A percentile compares a stretch with the other conserved stretches of the same genome.
phyloP scores from a whole-genome alignment of 192 early-diverging fungal species.

The Backusella tuberculispora region DNA sequence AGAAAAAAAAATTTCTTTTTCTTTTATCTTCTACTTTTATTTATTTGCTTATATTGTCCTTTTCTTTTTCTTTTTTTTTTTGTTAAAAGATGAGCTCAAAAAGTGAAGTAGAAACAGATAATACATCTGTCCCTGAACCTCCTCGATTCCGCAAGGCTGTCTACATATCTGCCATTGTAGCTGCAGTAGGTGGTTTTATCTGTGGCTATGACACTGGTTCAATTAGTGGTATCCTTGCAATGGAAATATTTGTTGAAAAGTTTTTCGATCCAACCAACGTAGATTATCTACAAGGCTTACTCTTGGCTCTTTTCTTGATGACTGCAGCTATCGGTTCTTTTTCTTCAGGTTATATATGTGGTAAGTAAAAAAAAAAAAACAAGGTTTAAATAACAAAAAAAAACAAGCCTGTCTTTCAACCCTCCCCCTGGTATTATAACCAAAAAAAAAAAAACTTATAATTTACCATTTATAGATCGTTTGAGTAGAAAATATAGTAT shows the following conservation, averaged over 20 bases:
- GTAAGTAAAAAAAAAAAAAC: too few species aligned
- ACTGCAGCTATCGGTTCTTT: slow-evolving; percentile 41
- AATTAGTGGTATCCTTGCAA: slow-evolving; percentile 30
- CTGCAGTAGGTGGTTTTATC: slow-evolving; percentile 38
- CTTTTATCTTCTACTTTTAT: too few species aligned
- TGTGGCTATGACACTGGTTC: slow-evolving; percentile 42
- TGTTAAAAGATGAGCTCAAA: not conserved
- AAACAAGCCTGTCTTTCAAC: too few species aligned
- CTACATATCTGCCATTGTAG: slow-evolving; percentile 34
- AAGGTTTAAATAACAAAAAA: too few species aligned
- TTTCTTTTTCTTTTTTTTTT: not conserved
- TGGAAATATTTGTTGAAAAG: slow-evolving; percentile 16
- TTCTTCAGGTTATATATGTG: slow-evolving; percentile 33
- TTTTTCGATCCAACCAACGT: slow-evolving; percentile 25
- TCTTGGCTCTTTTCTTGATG: slow-evolving; percentile 38
- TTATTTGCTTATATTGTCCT: not conserved
- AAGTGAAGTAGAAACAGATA: not conserved
- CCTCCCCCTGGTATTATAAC: not conserved
- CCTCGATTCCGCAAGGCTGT: slow-evolving; percentile 36
- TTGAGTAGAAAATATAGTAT: slow-evolving; percentile 73
- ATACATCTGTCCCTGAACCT: not conserved
- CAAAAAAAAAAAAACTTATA: not conserved
- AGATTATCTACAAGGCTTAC: slow-evolving; percentile 34
- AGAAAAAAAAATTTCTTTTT: not conserved
- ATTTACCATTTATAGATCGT: slow-evolving; percentile 18